These are phyloP conservation scores for Hippophae gyantsensis DNA, from an alignment of 306 rosid species.

Conservation along the genomic window DNA sequence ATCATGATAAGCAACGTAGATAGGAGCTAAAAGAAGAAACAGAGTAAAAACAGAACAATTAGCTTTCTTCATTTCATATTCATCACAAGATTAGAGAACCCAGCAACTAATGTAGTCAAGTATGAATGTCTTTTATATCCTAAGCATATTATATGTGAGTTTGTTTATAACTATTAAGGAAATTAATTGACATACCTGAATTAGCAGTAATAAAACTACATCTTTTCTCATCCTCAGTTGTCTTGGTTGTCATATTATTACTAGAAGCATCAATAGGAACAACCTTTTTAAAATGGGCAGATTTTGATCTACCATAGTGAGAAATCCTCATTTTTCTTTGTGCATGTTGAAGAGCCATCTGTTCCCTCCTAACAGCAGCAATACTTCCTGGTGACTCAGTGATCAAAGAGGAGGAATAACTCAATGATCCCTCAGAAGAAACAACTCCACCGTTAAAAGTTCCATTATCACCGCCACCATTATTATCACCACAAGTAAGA, in stretches of 20 bases:
- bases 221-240: conserved; percentile 54
- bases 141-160: too few species aligned
- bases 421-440: conserved; percentile 48
- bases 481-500: conserved; percentile 9
- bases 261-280: conserved; percentile 38
- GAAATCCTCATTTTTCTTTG: conserved; percentile 88
- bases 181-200: conserved; percentile 43
- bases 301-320: conserved; percentile 95
- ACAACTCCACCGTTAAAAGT: conserved; percentile 5
- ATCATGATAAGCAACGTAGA: conserved; percentile 95
- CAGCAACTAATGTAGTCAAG: too few species aligned
- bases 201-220: conserved; percentile 89
- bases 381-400: conserved; percentile 93
- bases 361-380: conserved; percentile 89
- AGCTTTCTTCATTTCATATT: background rate
- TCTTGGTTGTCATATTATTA: conserved; percentile 20
- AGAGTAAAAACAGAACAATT: background rate
- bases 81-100: background rate
- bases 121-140: too few species aligned
- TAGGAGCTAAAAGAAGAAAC: conserved; percentile 45
- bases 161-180: background rate
- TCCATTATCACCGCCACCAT: conserved; percentile 18
- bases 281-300: conserved; percentile 68
- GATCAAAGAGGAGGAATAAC: conserved; percentile 68
- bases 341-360: conserved; percentile 78